Percentiles rank a stretch among this genome's conserved stretches.
These are phyloP conservation scores for Cyclotella sp. DNA, from an alignment of 108 stramenopile species.

Conservation along the genomic window DNA sequence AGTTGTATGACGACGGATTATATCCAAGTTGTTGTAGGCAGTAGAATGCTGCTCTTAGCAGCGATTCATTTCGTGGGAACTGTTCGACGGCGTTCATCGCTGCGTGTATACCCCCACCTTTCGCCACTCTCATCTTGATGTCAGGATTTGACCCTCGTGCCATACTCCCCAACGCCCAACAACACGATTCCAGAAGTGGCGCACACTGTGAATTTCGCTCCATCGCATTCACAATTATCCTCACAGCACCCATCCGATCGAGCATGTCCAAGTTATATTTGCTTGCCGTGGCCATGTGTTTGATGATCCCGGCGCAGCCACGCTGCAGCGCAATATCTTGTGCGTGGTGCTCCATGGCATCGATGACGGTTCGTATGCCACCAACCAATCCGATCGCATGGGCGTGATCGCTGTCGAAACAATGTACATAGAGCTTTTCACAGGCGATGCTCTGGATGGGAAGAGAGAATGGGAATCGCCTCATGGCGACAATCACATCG, in stretches of 20 bases:
- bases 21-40: conserved; percentile 48
- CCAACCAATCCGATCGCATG: conserved; percentile 47
- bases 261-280: conserved; percentile 46
- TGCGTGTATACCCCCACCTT: conserved; percentile 43
- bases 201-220: conserved; percentile 39
- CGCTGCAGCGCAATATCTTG: conserved; percentile 32
- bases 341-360: conserved; percentile 53
- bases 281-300: conserved; percentile 45
- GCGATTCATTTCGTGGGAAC: conserved; percentile 47
- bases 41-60: conserved; percentile 45
- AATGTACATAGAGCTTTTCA: conserved; percentile 47
- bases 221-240: conserved; percentile 35
- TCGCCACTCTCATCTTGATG: conserved; percentile 32
- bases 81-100: conserved; percentile 48
- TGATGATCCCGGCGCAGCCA: conserved; percentile 38
- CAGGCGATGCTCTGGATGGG: conserved; percentile 38
- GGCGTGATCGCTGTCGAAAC: conserved; percentile 46
- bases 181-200: conserved; percentile 40
- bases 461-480: conserved; percentile 49
- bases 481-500: conserved; percentile 45
- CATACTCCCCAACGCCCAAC: conserved; percentile 48
- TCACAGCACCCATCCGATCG: conserved; percentile 45
- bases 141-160: conserved; percentile 25
- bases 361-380: conserved; percentile 50
- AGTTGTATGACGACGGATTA: conserved; percentile 37